Evolutionary conservation across 108 stramenopile genomes (phyloP), one percentile per base, ranked within the genome.

Genomic region (Nitzschia sp.): DNA sequence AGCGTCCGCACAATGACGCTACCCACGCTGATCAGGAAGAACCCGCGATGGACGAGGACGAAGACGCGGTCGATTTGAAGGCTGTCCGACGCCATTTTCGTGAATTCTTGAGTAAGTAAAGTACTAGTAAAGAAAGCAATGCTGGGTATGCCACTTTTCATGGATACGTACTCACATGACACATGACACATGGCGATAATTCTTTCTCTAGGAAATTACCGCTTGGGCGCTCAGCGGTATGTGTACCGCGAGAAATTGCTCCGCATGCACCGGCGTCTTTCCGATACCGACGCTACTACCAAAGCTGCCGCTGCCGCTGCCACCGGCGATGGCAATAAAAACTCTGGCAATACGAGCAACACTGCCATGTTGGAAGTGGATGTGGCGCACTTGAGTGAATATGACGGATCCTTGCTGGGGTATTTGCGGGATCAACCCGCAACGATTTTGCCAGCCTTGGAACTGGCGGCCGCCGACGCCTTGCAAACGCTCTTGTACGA

Each of bases 361-460:
- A 56, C 73, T 50, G 73, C 79, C 5, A 80, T 69, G 63, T 52
- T 95, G 13, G 66, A 86, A 35, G 71, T 95, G 3, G 90, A 92
- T 68, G 55, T 95, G 30, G 81, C 87, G 1, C 94, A 95, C 71
- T 63, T 95, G 11, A 86, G 88, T 25, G 94, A 95, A 75, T 95
- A 95, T 64, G 94, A 95, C 69, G 74, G 81, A 9, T 80, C 88
- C 1, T 57, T 95, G 63, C 48, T 95, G 73, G 88, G 88, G 11
- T 84, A 86, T 36, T 33, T 95, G 5, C 47, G 89, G 33, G 69
- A 70, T 41, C 82, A 82, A 22, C 94, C 94, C 2, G 81, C 71
- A 15, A 64, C 68, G 52, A 65, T 89, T 9, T 65, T 95, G 48
- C 90, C 90, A 16, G 78, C 77, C 28, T 70, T 93, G 63, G 94